These are phyloP conservation scores for Verticillium longisporum DNA, from an alignment of 2,329 filamentous ascomycete species.

Conservation along the genomic window DNA sequence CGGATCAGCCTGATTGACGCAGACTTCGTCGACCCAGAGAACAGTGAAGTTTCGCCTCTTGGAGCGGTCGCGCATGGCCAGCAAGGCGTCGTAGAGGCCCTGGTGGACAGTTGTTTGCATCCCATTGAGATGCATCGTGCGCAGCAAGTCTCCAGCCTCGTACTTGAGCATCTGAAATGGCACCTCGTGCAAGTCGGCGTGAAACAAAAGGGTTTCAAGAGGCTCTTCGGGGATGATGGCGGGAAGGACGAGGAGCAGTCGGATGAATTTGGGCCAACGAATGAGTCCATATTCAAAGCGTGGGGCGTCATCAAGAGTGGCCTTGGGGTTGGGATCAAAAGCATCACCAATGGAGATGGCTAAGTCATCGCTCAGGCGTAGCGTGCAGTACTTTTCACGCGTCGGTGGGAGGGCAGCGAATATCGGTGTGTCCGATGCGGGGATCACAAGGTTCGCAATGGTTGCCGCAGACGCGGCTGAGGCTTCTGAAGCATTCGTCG, in stretches of 20 bases:
- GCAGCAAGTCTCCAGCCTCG: conserved; percentile 1
- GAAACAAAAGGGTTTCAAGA: conserved; percentile 13
- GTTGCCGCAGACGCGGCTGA: background rate
- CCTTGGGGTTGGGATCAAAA: conserved; percentile 9
- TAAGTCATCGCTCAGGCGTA: conserved; percentile 10
- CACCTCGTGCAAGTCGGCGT: conserved; percentile 12
- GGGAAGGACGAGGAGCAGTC: conserved; percentile 11
- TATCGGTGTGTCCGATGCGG: background rate
- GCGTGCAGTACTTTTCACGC: conserved; percentile 8
- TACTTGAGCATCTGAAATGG: conserved; percentile 11
- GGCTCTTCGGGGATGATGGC: conserved; percentile 4
- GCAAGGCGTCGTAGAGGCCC: conserved; percentile 8
- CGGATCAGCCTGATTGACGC: conserved; percentile 9
- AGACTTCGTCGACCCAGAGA: conserved; percentile 11
- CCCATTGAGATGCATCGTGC: conserved; percentile 11
- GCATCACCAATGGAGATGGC: conserved; percentile 10
- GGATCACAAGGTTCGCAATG: background rate
- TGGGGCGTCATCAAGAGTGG: conserved; percentile 2
- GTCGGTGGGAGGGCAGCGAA: conserved; percentile 1
- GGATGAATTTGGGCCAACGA: conserved; percentile 9
- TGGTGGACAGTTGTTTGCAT: conserved; percentile 3
- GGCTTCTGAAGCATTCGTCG: background rate
- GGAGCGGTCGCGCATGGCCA: conserved; percentile 9
- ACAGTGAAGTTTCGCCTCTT: conserved; percentile 6
- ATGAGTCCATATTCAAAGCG: conserved; percentile 9